phyloP scores from a whole-genome alignment of 164 flowering plant genomes.

The Piper longum region DNA sequence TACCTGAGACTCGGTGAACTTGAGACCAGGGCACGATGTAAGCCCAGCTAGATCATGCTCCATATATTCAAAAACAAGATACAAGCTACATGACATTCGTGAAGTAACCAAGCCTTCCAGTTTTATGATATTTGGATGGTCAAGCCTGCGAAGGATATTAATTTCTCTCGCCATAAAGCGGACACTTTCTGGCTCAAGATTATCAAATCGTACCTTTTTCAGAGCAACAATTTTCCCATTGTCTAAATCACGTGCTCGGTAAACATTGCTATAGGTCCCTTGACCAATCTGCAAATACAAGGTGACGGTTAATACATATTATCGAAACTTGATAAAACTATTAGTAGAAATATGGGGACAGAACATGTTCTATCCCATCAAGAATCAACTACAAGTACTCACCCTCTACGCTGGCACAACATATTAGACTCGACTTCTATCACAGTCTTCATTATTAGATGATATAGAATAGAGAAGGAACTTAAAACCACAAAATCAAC shows the following conservation, averaged over 20 bases:
- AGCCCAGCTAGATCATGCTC: slow-evolving; percentile 94
- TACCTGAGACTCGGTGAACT: slow-evolving; percentile 90
- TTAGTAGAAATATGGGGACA: no score
- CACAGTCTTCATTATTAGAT: background rate
- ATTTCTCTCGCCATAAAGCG: slow-evolving; percentile 98
- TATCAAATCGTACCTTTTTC: slow-evolving; percentile 91
- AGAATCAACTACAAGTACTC: no score
- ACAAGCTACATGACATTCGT: slow-evolving; percentile 81
- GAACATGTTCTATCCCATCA: no score
- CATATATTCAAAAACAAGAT: slow-evolving; percentile 94
- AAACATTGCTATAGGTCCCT: slow-evolving; percentile 91
- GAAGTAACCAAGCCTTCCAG: slow-evolving; percentile 85
- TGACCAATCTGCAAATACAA: slow-evolving; percentile 72
- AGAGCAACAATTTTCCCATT: slow-evolving; percentile 83
- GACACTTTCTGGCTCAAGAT: slow-evolving; percentile 88
- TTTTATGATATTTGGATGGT: slow-evolving; percentile 88
- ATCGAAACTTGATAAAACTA: no score
- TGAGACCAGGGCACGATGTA: slow-evolving; percentile 59
- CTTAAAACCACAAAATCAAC: no score
- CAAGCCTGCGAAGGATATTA: slow-evolving; percentile 71
- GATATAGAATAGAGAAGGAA: background rate
- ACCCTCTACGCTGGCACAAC: no score
- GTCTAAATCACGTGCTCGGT: slow-evolving; percentile 84
- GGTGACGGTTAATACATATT: background rate
- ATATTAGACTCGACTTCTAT: no score